phyloP scores from a whole-genome alignment of 176 grass and related monocot species.

The Raddia distichophylla region DNA sequence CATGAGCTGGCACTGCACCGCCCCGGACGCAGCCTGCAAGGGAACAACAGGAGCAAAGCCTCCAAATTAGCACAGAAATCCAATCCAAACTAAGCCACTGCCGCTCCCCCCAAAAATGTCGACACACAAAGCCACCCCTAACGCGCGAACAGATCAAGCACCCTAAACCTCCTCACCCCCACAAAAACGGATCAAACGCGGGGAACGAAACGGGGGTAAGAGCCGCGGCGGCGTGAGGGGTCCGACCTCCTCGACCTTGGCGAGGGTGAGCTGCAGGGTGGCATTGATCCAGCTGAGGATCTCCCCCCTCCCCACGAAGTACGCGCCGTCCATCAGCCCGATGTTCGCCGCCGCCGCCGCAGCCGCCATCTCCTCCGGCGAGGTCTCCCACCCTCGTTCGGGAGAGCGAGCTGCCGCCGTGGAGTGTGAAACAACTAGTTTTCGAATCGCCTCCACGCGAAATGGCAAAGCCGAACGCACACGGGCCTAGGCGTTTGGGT shows the following conservation, averaged over 20 bases:
- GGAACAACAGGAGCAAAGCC: not conserved
- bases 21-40: conserved; percentile 79
- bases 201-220: not conserved
- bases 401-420: conserved; percentile 19
- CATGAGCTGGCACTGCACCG: conserved; percentile 91
- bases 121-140: not conserved
- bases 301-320: conserved; percentile 94
- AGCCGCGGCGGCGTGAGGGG: not conserved
- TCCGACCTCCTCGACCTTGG: conserved; percentile 88
- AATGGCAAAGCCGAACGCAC: conserved; percentile 17
- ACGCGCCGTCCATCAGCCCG: conserved; percentile 92
- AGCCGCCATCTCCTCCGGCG: conserved; percentile 39
- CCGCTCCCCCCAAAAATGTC: not conserved
- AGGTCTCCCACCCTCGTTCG: not conserved
- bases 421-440: conserved; percentile 26
- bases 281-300: conserved; percentile 92
- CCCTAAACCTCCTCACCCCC: not conserved
- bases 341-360: conserved; percentile 59
- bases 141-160: not conserved
- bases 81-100: not conserved
- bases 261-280: conserved; percentile 76
- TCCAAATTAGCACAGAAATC: conserved; percentile 23
- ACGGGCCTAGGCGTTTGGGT: not conserved
- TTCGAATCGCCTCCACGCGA: conserved; percentile 50
- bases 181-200: not conserved